Base-by-base conservation (phyloP, 129 eudicot genomes). In the Glebionis coronaria region DNA sequence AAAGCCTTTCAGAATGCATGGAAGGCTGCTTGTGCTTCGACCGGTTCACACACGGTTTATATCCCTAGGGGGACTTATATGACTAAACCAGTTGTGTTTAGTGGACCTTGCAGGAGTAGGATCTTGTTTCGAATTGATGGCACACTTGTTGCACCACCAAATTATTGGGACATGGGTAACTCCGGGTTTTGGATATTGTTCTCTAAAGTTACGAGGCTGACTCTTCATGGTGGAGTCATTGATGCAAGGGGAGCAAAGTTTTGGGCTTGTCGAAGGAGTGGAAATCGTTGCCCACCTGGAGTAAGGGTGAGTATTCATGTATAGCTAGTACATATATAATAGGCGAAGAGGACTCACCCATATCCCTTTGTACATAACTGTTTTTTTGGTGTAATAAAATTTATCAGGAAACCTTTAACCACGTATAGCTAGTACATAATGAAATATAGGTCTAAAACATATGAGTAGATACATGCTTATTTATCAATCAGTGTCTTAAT, bases 111-210 rank as follows among this genome's bases (percentile, higher is more conserved):
- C 58, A 72, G 73, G 47, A 85, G 69, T 15, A 23, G 74, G 28
- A 74, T 86, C 23, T 23, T 46, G 5, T 75, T 90, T 9, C 82
- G 57, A 38, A 81, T 74, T 12, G 81, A 81, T 14, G 97, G 97
- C 6, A 83, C 85, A 3, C 70, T 90, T 4, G 81, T 90, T 6
- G 90, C 94, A 16, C 88, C 97, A 0, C 10, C 35, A 7, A 80
- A 85, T 73, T 82, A 83, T 71, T 51, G 77, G 23, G 76, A 76
- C 55, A 69, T 78, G 57, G 94, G 88, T 3, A 82, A 81, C 60
- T 74, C 90, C 0, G 88, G 85, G 5, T 81, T 76, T 28, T 90
- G 94, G 97, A 79, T 90, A 20, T 46, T 85, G 69, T 90, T 90
- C 54, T 16, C 67, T 15, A 57, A 79, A 47, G 80, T 86, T 5